Evolutionary conservation across 2,329 filamentous ascomycete genomes (phyloP).

Genomic region (Neonectria neomacrospora): DNA sequence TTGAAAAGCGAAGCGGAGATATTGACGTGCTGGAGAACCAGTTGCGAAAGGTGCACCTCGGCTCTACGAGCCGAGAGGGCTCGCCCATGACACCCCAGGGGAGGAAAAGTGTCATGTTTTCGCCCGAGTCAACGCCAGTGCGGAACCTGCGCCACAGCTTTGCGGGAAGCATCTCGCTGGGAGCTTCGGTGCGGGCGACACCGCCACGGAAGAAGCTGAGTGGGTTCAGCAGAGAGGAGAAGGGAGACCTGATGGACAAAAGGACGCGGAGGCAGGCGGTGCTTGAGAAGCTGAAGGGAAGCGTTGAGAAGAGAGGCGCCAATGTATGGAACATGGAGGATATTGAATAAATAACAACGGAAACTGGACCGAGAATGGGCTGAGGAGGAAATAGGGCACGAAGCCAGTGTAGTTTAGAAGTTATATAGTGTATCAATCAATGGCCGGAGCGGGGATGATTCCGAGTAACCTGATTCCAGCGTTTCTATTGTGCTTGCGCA

Average conservation of each 20-base stretch:
- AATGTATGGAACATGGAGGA: slow-evolving; percentile 63
- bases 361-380: slow-evolving; percentile 20
- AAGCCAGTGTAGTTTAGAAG: slow-evolving; percentile 44
- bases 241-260: slow-evolving; percentile 65
- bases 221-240: slow-evolving; percentile 69
- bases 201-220: slow-evolving; percentile 71
- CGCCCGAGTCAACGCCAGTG: slow-evolving; percentile 57
- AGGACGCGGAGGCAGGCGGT: slow-evolving; percentile 64
- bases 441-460: slow-evolving; percentile 24
- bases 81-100: slow-evolving; percentile 55
- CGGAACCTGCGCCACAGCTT: slow-evolving; percentile 56
- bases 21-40: slow-evolving; percentile 91
- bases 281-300: slow-evolving; percentile 61
- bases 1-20: slow-evolving; percentile 89
- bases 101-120: slow-evolving; percentile 52
- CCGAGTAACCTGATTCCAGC: background rate
- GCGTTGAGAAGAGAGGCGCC: slow-evolving; percentile 61
- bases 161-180: slow-evolving; percentile 54
- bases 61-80: slow-evolving; percentile 56
- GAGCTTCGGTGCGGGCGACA: slow-evolving; percentile 53
- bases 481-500: background rate
- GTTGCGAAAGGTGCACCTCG: slow-evolving; percentile 76
- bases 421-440: slow-evolving; percentile 46
- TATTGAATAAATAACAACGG: slow-evolving; percentile 51
- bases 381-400: slow-evolving; percentile 29